Evolutionary conservation across 805 yeast species (phyloP), one percentile per base, ranked within the genome.

Genomic region (Naumovozyma castellii): DNA sequence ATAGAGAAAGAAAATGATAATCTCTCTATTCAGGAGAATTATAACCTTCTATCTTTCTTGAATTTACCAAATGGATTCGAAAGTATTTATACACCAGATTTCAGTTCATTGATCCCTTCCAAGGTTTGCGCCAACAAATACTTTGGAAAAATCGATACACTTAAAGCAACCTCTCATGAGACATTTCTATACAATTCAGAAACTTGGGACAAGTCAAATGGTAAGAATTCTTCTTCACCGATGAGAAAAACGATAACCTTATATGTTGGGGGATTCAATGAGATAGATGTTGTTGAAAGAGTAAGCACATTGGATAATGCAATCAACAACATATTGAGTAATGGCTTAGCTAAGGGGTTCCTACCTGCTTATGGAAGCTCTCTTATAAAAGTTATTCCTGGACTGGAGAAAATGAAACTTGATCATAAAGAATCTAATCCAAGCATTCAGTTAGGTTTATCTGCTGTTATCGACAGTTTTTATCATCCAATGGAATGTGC

Each of bases 161-260:
- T 58, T 9, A 57, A 57, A 38, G 59, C 58, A 6, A 57, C 63
- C 2, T 53, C 54, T 12, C 59, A 55, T 6, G 63, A 59, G 37
- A 51, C 59, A 10, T 53, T 58, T 32, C 37, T 58, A 13, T 56
- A 57, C 45, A 56, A 56, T 35, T 37, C 51, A 16, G 44, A 40
- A 4, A 43, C 41, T 19, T 43, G 29, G 4, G 15, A 35, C 14
- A 32, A 43, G 4, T 27, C 32, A n/a, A 27, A 17, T 2, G 32
- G 14, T 5, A 31, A 13, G 6, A 35, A 35, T n/a, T 28, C 32
- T 5, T 43, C 43, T 34, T 17, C 41, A 9, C 47, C 46, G n/a
- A 33, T 54, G 18, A 50, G 47, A 32, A 51, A 51, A 20, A 59
- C 58, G 3, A 46, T 58, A 5, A 56, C 64, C 6, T 35, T 57